Conservation (phyloP, 768 basidiomycete species). For the Clitopilus passeckerianus region DNA sequence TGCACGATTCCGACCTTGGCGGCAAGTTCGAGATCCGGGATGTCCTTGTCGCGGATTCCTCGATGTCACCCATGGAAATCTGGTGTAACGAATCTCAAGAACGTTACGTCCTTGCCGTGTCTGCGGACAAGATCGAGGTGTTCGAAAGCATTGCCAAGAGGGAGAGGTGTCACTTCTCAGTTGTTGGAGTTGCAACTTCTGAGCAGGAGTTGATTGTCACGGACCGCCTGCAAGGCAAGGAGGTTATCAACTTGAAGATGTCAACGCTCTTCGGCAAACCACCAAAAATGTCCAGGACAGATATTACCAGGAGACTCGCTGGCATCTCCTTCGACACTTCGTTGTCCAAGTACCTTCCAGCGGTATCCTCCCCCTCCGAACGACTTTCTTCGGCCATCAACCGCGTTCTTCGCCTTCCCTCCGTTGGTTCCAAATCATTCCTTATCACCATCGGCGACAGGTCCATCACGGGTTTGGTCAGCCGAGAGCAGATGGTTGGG, state of each 20-base stretch:
- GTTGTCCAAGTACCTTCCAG: constrained; percentile 62
- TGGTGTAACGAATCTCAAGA: constrained; percentile 99
- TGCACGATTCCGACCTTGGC: constrained; percentile 92
- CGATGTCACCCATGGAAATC: constrained; percentile 99
- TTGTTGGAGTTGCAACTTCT: constrained; percentile 84
- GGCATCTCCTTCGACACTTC: constrained; percentile 63
- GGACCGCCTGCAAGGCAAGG: constrained; percentile 72
- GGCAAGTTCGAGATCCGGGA: constrained; percentile 92
- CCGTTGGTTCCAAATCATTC: constrained; percentile 95
- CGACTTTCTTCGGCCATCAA: constrained; percentile 61
- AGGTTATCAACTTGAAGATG: constrained; percentile 90
- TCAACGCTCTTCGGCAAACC: constrained; percentile 95
- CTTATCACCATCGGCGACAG: constrained; percentile 98
- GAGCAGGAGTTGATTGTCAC: constrained; percentile 85
- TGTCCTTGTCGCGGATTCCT: constrained; percentile 84
- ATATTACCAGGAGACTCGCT: constrained; percentile 38
- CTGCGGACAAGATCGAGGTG: constrained; percentile 47
- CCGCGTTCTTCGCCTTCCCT: constrained; percentile 85
- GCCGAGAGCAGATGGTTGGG: constrained; percentile 98
- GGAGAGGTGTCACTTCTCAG: constrained; percentile 90
- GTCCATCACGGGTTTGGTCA: constrained; percentile 88
- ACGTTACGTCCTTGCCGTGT: constrained; percentile 91
- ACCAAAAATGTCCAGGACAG: constrained; percentile 82
- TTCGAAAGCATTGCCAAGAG: constrained; percentile 80
- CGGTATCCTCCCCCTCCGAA: constrained; percentile 28